Evolutionary conservation across 805 yeast genomes (phyloP), one percentile per base, ranked within the genome.

Genomic region (Ogataea thermomethanolica): DNA sequence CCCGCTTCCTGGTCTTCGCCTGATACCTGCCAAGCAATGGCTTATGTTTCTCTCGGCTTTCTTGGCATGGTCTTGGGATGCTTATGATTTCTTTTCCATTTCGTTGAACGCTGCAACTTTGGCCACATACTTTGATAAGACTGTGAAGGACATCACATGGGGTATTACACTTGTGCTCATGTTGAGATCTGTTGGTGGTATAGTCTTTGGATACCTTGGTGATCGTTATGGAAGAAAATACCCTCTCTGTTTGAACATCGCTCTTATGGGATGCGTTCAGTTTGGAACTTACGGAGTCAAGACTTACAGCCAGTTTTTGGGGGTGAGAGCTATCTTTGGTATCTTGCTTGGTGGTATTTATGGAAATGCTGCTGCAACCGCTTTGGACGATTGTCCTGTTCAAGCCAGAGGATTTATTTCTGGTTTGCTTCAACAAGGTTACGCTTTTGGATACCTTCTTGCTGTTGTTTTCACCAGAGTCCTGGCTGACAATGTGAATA

Each of bases 351-450:
- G 81, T 36, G 79, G 79, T 44, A 64, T 76, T 33, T 77, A 65
- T 50, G 79, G 80, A 42, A 70, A 72, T 42, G 75, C 78, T 25
- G 67, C 77, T 15, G 74, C 78, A 20, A 71, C 76, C 13, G 72
- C 79, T 12, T 51, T 76, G 28, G 80, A 75, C 46, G 79, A 73
- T 56, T 66, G 75, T 49, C 80, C 81, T 9, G 52, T 57, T 21
- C 67, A 60, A 25, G 75, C 82, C 25, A 66, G 76, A 61, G 82
- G 85, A 33, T 67, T 79, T 42, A 61, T 81, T 34, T 73, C 81
- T 25, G 87, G 86, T 34, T 59, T 84, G 29, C 76, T 87, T 56
- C 95, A 86, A 62, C 84, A 85, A 58, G 95, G 95, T 45, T 87
- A 81, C 50, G 81, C 84, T 1, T 71, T 81, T 34, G 89, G 89